phyloP scores from a whole-genome alignment of 2,329 filamentous ascomycete genomes.

The Magnaporthiopsis poae region DNA sequence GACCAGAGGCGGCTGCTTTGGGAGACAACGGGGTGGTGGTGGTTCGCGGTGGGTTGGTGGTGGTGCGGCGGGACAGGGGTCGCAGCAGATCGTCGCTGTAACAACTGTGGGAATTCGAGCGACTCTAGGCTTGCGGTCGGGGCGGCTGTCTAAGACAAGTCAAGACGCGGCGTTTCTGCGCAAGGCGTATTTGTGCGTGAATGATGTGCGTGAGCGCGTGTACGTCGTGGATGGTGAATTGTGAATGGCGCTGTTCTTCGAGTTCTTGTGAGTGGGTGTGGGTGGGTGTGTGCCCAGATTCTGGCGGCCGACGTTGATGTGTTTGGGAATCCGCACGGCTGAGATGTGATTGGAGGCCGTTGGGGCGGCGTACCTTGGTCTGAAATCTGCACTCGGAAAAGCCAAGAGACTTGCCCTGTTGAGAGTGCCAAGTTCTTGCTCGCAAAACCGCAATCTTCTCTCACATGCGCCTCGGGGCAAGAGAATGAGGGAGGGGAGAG shows the following conservation, averaged over 20 bases:
- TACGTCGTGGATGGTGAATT: not conserved
- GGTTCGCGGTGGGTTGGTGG: not conserved
- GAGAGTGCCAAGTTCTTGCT: not conserved
- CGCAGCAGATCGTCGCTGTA: not conserved
- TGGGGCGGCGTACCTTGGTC: not conserved
- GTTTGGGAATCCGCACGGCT: not conserved
- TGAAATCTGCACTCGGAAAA: too few relatives aligned
- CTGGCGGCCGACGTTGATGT: not conserved
- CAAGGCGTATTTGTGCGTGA: not conserved
- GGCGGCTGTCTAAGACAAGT: not conserved
- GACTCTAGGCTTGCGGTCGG: not conserved
- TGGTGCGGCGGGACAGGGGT: not conserved
- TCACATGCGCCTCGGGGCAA: not conserved
- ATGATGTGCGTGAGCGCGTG: not conserved
- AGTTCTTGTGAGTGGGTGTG: not conserved
- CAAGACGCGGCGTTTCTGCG: not conserved
- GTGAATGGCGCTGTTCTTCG: not conserved
- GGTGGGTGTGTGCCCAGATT: not conserved
- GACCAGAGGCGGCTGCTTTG: not conserved
- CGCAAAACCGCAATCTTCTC: not conserved
- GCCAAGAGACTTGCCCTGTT: too few relatives aligned
- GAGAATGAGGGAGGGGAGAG: not conserved
- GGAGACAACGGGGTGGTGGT: not conserved
- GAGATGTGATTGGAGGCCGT: not conserved
- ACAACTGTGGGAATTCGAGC: not conserved